Percentiles rank a stretch among this genome's conserved stretches.
Conservation (phyloP, 768 basidiomycete genomes). For the Lanmaoa rubissima region DNA sequence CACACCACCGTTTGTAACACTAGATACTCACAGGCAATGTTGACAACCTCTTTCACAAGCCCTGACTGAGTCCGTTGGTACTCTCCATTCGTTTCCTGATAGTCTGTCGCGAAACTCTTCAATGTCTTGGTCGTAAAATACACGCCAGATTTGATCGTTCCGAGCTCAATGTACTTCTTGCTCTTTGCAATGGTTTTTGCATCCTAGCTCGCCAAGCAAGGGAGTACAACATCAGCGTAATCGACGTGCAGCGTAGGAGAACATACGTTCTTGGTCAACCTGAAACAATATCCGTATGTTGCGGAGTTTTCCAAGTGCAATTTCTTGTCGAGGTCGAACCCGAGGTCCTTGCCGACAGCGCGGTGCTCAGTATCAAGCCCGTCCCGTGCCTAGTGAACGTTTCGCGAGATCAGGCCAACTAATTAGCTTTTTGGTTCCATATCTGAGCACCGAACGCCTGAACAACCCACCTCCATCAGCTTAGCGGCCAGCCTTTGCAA, state of each 20-base stretch:
- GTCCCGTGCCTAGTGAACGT: conserved; percentile 54
- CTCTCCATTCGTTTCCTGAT: conserved; percentile 58
- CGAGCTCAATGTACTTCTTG: conserved; percentile 78
- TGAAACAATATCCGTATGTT: conserved; percentile 88
- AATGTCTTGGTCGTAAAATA: conserved; percentile 83
- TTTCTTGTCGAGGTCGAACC: conserved; percentile 89
- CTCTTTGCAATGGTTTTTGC: conserved; percentile 62
- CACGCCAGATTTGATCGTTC: conserved; percentile 80
- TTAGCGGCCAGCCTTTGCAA: conserved; percentile 67
- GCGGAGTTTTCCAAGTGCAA: conserved; percentile 90
- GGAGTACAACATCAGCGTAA: neutral
- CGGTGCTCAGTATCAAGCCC: conserved; percentile 81
- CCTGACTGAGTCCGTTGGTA: conserved; percentile 77
- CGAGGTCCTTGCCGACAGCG: conserved; percentile 64
- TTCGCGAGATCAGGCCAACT: neutral
- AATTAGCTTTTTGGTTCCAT: neutral
- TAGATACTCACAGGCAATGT: conserved; percentile 72
- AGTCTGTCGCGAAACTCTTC: conserved; percentile 70
- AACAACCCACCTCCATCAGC: conserved; percentile 49
- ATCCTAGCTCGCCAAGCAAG: conserved; percentile 52
- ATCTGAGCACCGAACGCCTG: neutral
- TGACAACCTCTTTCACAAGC: conserved; percentile 90
- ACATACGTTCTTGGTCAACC: conserved; percentile 86
- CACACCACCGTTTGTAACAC: neutral
- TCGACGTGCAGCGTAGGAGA: neutral